Conservation (phyloP, 345 rosid species). For the Heritiera littoralis region DNA sequence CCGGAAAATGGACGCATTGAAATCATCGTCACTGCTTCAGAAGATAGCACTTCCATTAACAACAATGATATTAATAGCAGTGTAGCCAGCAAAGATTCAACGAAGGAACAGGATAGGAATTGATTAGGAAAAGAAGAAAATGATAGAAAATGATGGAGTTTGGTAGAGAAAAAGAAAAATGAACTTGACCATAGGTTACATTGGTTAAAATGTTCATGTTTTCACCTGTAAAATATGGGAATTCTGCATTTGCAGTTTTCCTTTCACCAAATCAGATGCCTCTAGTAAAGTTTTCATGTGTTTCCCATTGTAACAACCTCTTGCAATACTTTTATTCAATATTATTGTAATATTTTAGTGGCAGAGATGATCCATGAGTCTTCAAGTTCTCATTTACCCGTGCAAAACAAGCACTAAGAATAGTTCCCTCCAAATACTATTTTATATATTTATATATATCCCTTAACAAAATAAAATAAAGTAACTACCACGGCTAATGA, state of each 20-base stretch:
- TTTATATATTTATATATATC: no score
- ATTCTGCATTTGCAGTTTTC: no score
- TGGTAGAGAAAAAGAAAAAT: slow-evolving; percentile 8
- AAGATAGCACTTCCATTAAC: neutral
- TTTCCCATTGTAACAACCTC: neutral
- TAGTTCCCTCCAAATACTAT: neutral
- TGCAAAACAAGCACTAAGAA: neutral
- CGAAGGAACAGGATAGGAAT: neutral
- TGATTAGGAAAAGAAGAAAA: neutral
- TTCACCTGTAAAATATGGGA: no score
- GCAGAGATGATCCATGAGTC: no score
- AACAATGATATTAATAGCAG: neutral
- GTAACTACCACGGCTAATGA: no score
- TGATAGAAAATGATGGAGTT: neutral
- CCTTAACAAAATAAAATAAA: no score
- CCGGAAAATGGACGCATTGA: neutral
- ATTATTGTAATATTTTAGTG: neutral
- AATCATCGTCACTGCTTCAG: neutral
- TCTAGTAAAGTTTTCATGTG: neutral
- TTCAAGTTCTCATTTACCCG: no score
- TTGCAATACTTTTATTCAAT: neutral
- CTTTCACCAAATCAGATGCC: neutral
- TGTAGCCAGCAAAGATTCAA: neutral
- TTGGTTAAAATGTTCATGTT: no score
- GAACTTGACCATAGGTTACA: no score